Percentiles rank a stretch among this genome's conserved stretches.
Evolutionary conservation across 495 filamentous ascomycete genomes (phyloP).

Genomic region (Cercophora newfieldiana): DNA sequence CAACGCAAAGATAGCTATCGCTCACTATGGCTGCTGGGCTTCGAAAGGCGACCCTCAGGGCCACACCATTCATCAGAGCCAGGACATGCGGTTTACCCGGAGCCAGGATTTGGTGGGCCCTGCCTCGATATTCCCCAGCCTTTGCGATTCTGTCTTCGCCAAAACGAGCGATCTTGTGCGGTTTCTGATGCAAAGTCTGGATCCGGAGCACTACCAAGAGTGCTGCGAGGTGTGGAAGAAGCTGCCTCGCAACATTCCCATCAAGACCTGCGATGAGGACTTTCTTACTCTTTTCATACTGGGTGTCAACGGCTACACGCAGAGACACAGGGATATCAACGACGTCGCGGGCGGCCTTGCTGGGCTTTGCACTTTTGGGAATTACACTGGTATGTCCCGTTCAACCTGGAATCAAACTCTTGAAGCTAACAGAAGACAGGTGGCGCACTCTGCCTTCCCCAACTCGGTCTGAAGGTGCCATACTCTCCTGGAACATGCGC

Average conservation of each 20-base stretch:
- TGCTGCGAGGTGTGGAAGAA: not conserved
- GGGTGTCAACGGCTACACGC: not conserved
- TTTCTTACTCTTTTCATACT: not conserved
- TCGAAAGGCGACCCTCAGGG: not conserved
- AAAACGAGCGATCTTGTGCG: not conserved
- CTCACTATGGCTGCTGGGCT: slow-evolving; percentile 5
- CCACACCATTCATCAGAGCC: not conserved
- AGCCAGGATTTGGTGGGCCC: no score
- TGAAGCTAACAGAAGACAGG: not conserved
- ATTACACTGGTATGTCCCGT: not conserved
- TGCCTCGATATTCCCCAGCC: not conserved
- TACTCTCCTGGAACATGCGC: slow-evolving; percentile 4
- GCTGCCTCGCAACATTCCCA: not conserved
- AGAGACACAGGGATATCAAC: not conserved
- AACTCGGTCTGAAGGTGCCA: slow-evolving; percentile 2
- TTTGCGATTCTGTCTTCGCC: not conserved
- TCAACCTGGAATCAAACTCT: not conserved
- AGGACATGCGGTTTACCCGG: not conserved
- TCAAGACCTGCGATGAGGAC: not conserved
- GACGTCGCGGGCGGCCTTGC: not conserved
- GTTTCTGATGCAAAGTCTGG: not conserved
- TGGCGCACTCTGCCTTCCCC: slow-evolving; percentile 6
- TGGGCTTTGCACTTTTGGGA: not conserved
- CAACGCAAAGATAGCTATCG: slow-evolving; percentile 6
- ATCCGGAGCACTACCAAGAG: not conserved